Evolutionary conservation across 2,329 filamentous ascomycete species (phyloP).

Genomic region (Phaeosphaeriaceae sp.): DNA sequence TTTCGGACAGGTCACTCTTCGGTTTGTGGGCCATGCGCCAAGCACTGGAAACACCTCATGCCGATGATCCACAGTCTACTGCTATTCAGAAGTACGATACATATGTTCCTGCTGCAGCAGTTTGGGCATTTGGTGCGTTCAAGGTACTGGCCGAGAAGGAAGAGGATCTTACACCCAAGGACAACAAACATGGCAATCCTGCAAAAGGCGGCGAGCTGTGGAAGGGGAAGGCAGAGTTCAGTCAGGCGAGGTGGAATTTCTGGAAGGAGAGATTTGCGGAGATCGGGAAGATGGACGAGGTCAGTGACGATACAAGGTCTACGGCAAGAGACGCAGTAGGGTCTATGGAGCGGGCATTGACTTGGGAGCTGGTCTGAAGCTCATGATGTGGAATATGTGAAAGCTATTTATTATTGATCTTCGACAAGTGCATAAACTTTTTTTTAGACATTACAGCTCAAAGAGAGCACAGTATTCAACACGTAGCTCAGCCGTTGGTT

Average conservation of each 20-base stretch:
- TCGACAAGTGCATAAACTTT: neutral
- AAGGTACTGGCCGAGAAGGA: conserved; percentile 29
- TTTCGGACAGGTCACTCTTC: conserved; percentile 28
- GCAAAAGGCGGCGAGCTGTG: conserved; percentile 37
- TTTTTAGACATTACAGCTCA: neutral
- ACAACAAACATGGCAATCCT: conserved; percentile 36
- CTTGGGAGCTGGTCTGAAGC: conserved; percentile 12
- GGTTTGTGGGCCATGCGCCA: conserved; percentile 38
- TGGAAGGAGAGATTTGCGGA: conserved; percentile 42
- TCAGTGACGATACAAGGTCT: conserved; percentile 29
- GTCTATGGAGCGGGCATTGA: conserved; percentile 40
- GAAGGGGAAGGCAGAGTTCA: conserved; percentile 38
- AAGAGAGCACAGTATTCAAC: neutral
- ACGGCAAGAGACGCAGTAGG: conserved; percentile 33
- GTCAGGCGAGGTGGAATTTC: conserved; percentile 39
- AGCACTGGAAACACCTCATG: conserved; percentile 31
- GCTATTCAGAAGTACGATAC: conserved; percentile 33
- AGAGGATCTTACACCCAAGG: conserved; percentile 36
- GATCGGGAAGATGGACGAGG: conserved; percentile 24
- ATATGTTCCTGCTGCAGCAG: conserved; percentile 36
- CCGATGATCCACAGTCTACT: conserved; percentile 25
- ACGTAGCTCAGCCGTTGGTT: neutral
- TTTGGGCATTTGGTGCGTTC: conserved; percentile 36
- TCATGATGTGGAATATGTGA: too few relatives aligned
- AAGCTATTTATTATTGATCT: too few relatives aligned